Conservation (phyloP, 495 filamentous ascomycete species). For the Lichenothelia convexa region DNA sequence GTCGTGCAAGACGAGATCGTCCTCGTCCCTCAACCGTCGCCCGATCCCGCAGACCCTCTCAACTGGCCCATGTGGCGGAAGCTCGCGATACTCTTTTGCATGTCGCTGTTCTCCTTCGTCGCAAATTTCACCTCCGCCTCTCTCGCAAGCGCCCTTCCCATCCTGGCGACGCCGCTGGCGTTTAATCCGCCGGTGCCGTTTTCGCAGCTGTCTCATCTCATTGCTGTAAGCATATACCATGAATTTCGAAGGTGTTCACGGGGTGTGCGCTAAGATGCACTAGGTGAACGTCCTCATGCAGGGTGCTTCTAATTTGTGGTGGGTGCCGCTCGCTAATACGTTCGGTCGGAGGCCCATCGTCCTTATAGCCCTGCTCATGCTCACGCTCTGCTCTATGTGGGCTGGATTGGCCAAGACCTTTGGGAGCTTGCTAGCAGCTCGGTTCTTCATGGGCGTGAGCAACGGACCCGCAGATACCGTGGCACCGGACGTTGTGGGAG, state of each 20-base stretch:
- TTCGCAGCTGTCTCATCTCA: slow-evolving; percentile 6
- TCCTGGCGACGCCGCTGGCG: slow-evolving; percentile 1
- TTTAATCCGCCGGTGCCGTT: slow-evolving; percentile 4
- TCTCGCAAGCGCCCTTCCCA: slow-evolving; percentile 8
- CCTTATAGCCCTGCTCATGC: slow-evolving; percentile 9
- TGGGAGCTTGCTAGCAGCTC: slow-evolving; percentile 13
- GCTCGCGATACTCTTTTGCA: slow-evolving; percentile 8
- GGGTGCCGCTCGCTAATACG: slow-evolving; percentile 16
- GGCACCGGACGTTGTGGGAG: slow-evolving; percentile 14
- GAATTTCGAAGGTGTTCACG: no score
- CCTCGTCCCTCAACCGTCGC: slow-evolving; percentile 9
- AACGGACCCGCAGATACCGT: slow-evolving; percentile 15
- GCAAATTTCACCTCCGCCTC: slow-evolving; percentile 10
- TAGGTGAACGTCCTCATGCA: slow-evolving; percentile 15
- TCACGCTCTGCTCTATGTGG: slow-evolving; percentile 13
- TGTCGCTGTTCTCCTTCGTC: slow-evolving; percentile 6
- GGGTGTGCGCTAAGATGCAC: no score
- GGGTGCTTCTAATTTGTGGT: slow-evolving; percentile 14
- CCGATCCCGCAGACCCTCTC: slow-evolving; percentile 10
- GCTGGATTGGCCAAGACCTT: slow-evolving; percentile 12
- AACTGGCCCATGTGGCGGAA: slow-evolving; percentile 15
- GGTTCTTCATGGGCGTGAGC: slow-evolving; percentile 13
- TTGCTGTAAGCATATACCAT: slow-evolving; percentile 4
- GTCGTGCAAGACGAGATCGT: slow-evolving; percentile 4
- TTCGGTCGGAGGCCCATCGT: slow-evolving; percentile 15